Conservation (phyloP, 805 yeast species). For the Lipomyces sp. region DNA sequence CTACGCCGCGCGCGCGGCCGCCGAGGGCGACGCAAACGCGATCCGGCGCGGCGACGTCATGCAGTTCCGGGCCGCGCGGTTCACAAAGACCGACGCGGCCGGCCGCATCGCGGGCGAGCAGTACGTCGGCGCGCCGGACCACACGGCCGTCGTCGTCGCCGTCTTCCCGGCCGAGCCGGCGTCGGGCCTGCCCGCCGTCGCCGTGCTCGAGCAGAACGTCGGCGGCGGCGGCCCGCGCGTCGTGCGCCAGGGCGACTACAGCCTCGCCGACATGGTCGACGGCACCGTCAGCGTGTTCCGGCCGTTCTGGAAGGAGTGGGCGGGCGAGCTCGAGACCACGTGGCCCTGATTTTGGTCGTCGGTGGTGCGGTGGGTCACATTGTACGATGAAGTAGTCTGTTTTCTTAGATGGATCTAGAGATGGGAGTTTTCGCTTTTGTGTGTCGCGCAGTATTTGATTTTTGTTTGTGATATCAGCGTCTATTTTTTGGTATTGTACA, state of each 20-base stretch:
- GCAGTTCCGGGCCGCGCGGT: constrained; percentile 36
- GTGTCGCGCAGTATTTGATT: no score
- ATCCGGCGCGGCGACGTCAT: constrained; percentile 40
- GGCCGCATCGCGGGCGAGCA: constrained; percentile 24
- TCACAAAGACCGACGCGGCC: constrained; percentile 23
- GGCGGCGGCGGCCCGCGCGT: constrained; percentile 34
- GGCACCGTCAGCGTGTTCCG: constrained; percentile 37
- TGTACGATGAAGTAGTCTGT: no score
- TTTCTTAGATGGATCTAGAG: no score
- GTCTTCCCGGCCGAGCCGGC: constrained; percentile 27
- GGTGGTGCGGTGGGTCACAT: no score
- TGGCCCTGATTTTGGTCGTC: constrained; percentile 30
- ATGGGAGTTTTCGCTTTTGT: no score
- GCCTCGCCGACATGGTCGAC: constrained; percentile 31
- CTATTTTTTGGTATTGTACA: no score
- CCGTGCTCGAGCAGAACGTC: constrained; percentile 37
- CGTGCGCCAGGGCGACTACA: constrained; percentile 35
- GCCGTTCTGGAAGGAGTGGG: constrained; percentile 38
- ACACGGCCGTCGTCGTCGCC: constrained; percentile 37
- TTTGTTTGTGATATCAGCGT: no score
- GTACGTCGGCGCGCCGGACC: constrained; percentile 38
- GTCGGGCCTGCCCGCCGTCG: constrained; percentile 16
- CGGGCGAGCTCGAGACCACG: constrained; percentile 31
- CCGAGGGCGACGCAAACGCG: constrained; percentile 24
- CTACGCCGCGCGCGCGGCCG: not conserved